Base-by-base conservation (phyloP, 208 protist species). In the Trypanosomatidae sp. region DNA sequence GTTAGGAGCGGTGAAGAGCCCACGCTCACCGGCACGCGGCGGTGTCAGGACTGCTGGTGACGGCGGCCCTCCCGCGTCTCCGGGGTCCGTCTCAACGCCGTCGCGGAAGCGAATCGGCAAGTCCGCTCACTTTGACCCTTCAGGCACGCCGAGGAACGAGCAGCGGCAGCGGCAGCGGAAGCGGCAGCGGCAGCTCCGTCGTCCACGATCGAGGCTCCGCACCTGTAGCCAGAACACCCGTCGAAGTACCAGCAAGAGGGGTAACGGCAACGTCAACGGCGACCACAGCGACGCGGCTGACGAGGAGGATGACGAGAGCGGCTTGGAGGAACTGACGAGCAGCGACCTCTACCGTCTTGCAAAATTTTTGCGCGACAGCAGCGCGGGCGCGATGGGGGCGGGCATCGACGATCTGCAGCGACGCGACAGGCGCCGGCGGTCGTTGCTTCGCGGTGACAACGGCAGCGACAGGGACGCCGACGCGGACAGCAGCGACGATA, bases 331-430 rank as follows among this genome's bases (percentile, higher is more conserved):
- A 12, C 44, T 82, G 44, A 71, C 71, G 19, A 82, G 58, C 28
- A 46, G 67, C 2, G 77, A 82, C 33, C 62, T 82, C 22, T 82
- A 82, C 55, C 55, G 43, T 3, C 72, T 82, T 7, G 71, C 67
- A 1, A 69, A 74, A 8, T 44, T 71, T 1, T 72, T 82, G 19
- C 71, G 77, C 2, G 62, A 66, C 49, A 64, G 36, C 19, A 71
- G 49, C 49, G n/a, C 58, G 2, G 50, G 39, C 47, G 0, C 17
- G 22, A 65, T 13, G 41, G 41, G 9, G 28, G 69, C 39, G 33
- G 22, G 10, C 28, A 12, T 30, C 15, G n/a, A 41, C 44, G 5
- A n/a, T 15, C 39, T 50, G 28, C 49, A 47, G 62, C 71, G 62
- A 8, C 55, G 56, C 41, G n/a, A 28, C 56, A 39, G 46, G 17